Evolutionary conservation across 2,329 filamentous ascomycete species (phyloP).

Genomic region (Trematosphaeria pertusa): DNA sequence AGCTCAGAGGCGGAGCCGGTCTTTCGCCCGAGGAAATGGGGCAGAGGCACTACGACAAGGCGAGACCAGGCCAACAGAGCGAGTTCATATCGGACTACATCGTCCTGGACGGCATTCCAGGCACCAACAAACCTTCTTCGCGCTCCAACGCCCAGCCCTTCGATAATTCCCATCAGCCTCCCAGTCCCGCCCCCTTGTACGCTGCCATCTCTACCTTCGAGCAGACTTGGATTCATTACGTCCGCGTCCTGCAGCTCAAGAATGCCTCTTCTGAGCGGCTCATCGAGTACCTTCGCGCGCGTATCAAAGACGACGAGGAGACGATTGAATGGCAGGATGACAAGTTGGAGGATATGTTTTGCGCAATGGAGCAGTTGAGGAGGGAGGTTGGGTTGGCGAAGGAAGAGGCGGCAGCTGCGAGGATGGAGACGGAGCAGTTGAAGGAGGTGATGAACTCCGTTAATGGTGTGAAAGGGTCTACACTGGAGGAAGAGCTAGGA

Average conservation of each 20-base stretch:
- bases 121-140: no score
- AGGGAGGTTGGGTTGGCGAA: neutral
- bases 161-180: no score
- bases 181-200: no score
- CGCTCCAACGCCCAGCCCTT: no score
- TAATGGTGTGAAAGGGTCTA: no score
- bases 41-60: no score
- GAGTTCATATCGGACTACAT: no score
- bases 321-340: slow-evolving; percentile 10
- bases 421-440: neutral
- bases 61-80: no score
- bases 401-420: neutral
- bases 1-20: neutral
- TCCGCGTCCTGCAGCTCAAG: slow-evolving; percentile 4
- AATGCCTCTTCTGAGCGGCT: slow-evolving; percentile 3
- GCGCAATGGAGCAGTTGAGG: slow-evolving; percentile 2
- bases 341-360: neutral
- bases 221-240: slow-evolving; percentile 5
- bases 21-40: no score
- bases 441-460: slow-evolving; percentile 1
- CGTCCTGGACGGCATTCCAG: no score
- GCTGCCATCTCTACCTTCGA: no score
- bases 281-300: slow-evolving; percentile 3
- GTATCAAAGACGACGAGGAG: slow-evolving; percentile 7
- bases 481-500: no score